phyloP scores from a whole-genome alignment of 2,329 filamentous ascomycete species.

The Lojkania enalia region DNA sequence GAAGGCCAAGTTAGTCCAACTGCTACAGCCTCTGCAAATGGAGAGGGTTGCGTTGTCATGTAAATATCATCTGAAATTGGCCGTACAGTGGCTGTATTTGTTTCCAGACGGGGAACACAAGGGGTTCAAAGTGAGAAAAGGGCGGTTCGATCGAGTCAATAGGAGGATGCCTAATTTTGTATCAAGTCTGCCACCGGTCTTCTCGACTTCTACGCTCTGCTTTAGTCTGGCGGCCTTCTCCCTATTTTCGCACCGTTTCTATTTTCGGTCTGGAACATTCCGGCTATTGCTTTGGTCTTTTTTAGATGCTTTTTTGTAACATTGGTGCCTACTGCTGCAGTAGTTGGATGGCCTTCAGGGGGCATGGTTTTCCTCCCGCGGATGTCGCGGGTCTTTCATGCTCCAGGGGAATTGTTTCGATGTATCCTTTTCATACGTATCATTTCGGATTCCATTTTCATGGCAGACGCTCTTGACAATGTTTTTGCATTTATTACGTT shows the following conservation, averaged over 20 bases:
- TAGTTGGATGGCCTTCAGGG: conserved; percentile 19
- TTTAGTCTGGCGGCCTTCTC: conserved; percentile 5
- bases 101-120: background rate
- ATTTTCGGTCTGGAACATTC: conserved; percentile 1
- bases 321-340: conserved; percentile 7
- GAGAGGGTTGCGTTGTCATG: conserved; percentile 6
- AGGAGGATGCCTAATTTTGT: conserved; percentile 5
- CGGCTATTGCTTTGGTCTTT: background rate
- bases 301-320: background rate
- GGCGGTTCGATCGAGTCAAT: conserved; percentile 7
- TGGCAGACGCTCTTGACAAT: no score
- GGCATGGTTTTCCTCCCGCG: conserved; percentile 33
- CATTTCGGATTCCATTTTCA: no score
- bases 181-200: conserved; percentile 1
- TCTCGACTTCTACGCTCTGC: conserved; percentile 4
- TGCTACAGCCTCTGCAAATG: conserved; percentile 2
- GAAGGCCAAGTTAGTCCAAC: conserved; percentile 6
- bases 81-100: background rate
- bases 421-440: background rate
- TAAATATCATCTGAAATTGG: conserved; percentile 2
- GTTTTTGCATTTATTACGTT: conserved; percentile 2
- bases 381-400: conserved; percentile 33
- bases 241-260: conserved; percentile 1
- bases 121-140: conserved; percentile 1
- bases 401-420: conserved; percentile 16